Base-by-base conservation (phyloP, 2,329 filamentous ascomycete species). In the Aureobasidium sp. region DNA sequence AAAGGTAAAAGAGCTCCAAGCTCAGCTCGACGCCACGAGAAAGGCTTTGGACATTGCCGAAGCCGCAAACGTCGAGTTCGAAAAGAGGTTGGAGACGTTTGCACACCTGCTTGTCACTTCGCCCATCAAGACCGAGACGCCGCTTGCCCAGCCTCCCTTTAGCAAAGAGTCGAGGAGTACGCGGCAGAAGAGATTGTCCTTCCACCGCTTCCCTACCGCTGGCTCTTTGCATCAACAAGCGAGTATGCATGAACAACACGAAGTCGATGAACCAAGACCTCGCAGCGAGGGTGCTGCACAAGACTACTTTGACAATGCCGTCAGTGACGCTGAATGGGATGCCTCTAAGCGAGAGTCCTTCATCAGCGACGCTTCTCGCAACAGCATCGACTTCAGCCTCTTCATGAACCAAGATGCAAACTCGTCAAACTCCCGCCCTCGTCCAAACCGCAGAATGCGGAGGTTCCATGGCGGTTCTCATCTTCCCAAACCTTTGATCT, bases 21-120 rank as follows among this genome's bases (percentile, higher is more conserved):
- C 62, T 37, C 68, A 72, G 57, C 42, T 74, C 9, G 71, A 72
- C 25, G 60, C 63, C n/a, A 68, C 69, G 14, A 68, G 63, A 15
- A 67, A 71, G 55, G 68, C 65, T n/a, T 64, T 73, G 41, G 69
- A 72, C 25, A 70, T 69, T 12, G 69, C 69, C 7, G 72, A 76
- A 61, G 65, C 65, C 4, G 71, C 72, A 1, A 76, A 76, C 53
- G 66, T 72, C 7, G 68, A 74, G 55, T 66, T 77, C 41, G 74
- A 76, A 64, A 71, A 70, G 59, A 65, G 74, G 29, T 66, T 76
- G 37, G 74, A 76, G 57, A 68, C 74, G 29, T 68, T 76, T 64
- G 73, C 73, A 15, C 70, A 70, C 25, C 62, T 77, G 25, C 68
- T 77, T 5, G 74, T 70, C 8, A 66, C 70, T 6, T 75, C 74